phyloP scores from a whole-genome alignment of 2,329 filamentous ascomycete species.

The Claviceps humidiphila region DNA sequence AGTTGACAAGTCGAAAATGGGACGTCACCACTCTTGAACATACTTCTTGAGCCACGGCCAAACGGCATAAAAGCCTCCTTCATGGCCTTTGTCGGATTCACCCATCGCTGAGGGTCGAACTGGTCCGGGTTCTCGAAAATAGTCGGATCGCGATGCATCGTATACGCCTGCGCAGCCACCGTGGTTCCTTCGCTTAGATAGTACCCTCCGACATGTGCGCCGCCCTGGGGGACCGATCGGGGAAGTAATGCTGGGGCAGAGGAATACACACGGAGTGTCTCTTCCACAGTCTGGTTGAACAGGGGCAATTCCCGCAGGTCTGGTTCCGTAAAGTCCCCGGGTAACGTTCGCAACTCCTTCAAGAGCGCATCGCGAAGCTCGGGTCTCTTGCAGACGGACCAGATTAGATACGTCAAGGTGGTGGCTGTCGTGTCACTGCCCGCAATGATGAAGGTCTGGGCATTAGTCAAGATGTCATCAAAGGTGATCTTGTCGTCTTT shows the following conservation, averaged over 20 bases:
- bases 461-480: slow-evolving; percentile 26
- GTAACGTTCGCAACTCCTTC: slow-evolving; percentile 21
- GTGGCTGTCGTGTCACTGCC: slow-evolving; percentile 39
- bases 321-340: slow-evolving; percentile 12
- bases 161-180: slow-evolving; percentile 31
- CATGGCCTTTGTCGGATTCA: slow-evolving; percentile 20
- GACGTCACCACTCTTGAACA: slow-evolving; percentile 1
- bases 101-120: slow-evolving; percentile 9
- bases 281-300: slow-evolving; percentile 29
- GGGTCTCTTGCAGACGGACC: slow-evolving; percentile 21
- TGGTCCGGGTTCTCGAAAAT: slow-evolving; percentile 27
- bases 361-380: slow-evolving; percentile 19
- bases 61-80: slow-evolving; percentile 39
- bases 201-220: slow-evolving; percentile 24
- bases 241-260: slow-evolving; percentile 27
- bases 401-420: slow-evolving; percentile 34
- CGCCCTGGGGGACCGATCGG: slow-evolving; percentile 24
- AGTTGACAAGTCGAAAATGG: too few species aligned
- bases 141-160: slow-evolving; percentile 28
- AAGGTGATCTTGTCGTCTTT: slow-evolving; percentile 14
- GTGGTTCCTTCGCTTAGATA: slow-evolving; percentile 25
- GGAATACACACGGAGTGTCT: slow-evolving; percentile 30
- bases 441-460: slow-evolving; percentile 31
- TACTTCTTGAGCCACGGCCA: slow-evolving; percentile 35
- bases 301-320: slow-evolving; percentile 19